Percentiles rank a stretch among this genome's conserved stretches.
Conservation (phyloP, 1,284 basidiomycete species). For the Athelia psychrophila region DNA sequence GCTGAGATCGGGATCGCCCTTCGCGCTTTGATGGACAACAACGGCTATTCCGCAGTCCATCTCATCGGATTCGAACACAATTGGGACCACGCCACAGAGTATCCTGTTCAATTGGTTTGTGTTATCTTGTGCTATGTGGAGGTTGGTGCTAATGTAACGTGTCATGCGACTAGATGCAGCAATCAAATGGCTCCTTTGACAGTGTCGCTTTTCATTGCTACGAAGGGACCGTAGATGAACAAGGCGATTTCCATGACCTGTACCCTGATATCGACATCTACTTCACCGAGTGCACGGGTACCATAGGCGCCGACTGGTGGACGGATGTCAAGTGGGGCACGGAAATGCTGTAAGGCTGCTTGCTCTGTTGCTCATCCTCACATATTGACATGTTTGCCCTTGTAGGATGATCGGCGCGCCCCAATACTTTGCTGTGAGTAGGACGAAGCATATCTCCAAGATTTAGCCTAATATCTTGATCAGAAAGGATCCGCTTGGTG, state of each 20-base stretch:
- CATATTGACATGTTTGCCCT: too few species aligned
- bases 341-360: too few species aligned
- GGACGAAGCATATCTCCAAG: too few species aligned
- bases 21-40: conserved; percentile 43
- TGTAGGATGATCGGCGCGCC: too few species aligned
- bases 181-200: conserved; percentile 38
- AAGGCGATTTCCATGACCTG: conserved; percentile 39
- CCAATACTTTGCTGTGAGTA: too few species aligned
- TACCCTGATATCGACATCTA: conserved; percentile 42
- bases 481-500: conserved; percentile 60
- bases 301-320: conserved; percentile 68
- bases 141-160: not conserved
- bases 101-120: conserved; percentile 38
- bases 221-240: conserved; percentile 38
- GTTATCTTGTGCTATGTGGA: not conserved
- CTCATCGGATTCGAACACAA: conserved; percentile 52
- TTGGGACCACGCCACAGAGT: conserved; percentile 46
- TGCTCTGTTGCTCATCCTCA: too few species aligned
- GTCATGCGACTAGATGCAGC: conserved; percentile 27
- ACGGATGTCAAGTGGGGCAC: conserved; percentile 62
- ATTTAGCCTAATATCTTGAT: conserved; percentile 31
- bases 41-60: conserved; percentile 43
- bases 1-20: conserved; percentile 44
- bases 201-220: conserved; percentile 59
- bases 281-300: conserved; percentile 26